Percentiles rank a stretch among this genome's conserved stretches.
These are phyloP conservation scores for Penstemon barbatus DNA, from an alignment of 257 asterid species.

Conservation along the genomic window DNA sequence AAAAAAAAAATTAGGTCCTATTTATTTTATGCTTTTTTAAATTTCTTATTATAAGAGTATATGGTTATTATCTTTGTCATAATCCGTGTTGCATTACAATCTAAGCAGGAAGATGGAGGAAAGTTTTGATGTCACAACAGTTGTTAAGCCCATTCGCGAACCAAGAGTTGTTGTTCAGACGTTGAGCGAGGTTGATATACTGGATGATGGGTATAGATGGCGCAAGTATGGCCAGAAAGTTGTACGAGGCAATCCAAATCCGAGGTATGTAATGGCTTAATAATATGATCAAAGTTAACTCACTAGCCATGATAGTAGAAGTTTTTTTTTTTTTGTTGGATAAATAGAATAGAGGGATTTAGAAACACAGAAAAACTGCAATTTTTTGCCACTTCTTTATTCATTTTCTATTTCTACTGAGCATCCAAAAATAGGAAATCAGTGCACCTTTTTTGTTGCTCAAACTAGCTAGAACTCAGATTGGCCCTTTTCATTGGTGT, in stretches of 20 bases:
- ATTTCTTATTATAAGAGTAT: too few relatives aligned
- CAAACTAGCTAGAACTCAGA: too few relatives aligned
- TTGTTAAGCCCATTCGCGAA: slow-evolving; percentile 89
- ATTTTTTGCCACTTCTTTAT: too few relatives aligned
- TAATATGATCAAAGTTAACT: not conserved
- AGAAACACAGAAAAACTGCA: too few relatives aligned
- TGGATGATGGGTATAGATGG: slow-evolving; percentile 98
- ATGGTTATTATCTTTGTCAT: not conserved
- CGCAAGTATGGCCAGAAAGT: slow-evolving; percentile 98
- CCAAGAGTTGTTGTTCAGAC: slow-evolving; percentile 98
- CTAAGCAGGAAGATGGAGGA: slow-evolving; percentile 82
- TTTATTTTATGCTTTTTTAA: too few relatives aligned
- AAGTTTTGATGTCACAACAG: slow-evolving; percentile 60
- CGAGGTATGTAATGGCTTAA: slow-evolving; percentile 54
- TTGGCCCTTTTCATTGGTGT: too few relatives aligned
- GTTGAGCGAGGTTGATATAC: slow-evolving; percentile 91
- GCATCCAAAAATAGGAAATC: too few relatives aligned
- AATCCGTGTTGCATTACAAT: slow-evolving; percentile 23
- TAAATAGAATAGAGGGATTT: too few relatives aligned
- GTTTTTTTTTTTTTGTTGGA: too few relatives aligned
- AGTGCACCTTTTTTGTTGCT: too few relatives aligned
- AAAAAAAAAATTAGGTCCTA: too few relatives aligned
- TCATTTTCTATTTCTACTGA: too few relatives aligned
- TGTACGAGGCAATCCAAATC: slow-evolving; percentile 97
- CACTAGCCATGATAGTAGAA: not conserved